These are phyloP conservation scores for Penicillium sp. DNA, from an alignment of 2,329 filamentous ascomycete genomes.

Conservation along the genomic window DNA sequence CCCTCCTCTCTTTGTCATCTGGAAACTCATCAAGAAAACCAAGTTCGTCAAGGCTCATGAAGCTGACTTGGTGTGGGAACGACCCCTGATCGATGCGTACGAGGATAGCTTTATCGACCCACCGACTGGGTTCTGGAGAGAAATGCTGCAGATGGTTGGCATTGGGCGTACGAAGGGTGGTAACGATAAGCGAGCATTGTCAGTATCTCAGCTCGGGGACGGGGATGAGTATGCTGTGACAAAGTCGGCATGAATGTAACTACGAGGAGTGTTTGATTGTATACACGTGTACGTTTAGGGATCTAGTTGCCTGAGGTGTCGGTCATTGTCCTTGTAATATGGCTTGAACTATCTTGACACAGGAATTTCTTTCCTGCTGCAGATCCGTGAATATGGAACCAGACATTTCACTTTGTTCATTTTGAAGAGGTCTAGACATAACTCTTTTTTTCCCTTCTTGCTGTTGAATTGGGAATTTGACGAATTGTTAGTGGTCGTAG, in stretches of 20 bases:
- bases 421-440: not conserved
- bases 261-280: not conserved
- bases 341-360: not conserved
- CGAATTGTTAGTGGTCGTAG: no score
- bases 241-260: not conserved
- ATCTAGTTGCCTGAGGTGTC: not conserved
- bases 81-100: slow-evolving; percentile 59
- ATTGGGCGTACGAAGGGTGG: slow-evolving; percentile 16
- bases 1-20: slow-evolving; percentile 55
- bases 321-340: not conserved
- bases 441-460: no score
- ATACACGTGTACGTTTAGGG: not conserved
- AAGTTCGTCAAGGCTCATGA: slow-evolving; percentile 54
- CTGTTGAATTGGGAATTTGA: no score
- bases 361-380: not conserved
- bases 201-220: not conserved
- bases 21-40: slow-evolving; percentile 64
- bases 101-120: slow-evolving; percentile 52
- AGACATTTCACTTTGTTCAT: not conserved
- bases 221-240: not conserved
- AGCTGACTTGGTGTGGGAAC: slow-evolving; percentile 60
- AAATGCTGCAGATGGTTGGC: slow-evolving; percentile 51
- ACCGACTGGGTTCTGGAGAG: slow-evolving; percentile 56
- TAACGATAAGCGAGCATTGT: slow-evolving; percentile 11
- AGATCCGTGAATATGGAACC: not conserved